Percentiles rank a stretch among this genome's conserved stretches.
Conservation (phyloP, 768 basidiomycete genomes). For the Filobasidium wieringae region DNA sequence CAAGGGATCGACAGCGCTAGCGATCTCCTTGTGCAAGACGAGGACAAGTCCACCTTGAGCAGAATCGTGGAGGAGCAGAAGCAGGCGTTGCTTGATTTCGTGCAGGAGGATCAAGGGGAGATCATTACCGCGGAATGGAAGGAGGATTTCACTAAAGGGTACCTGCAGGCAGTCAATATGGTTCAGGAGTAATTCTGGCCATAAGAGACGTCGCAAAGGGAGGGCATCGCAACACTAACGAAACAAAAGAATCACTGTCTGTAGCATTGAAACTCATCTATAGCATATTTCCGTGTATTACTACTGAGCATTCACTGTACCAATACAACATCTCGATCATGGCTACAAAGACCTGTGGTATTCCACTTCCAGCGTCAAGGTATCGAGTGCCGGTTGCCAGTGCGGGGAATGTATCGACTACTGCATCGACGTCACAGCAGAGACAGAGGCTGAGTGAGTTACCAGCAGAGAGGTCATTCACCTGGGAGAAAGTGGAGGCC, state of each 20-base stretch:
- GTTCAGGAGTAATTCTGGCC: not conserved
- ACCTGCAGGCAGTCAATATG: not conserved
- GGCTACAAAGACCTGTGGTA: too few species aligned
- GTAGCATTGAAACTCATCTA: too few species aligned
- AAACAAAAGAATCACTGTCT: not conserved
- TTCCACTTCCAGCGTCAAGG: too few species aligned
- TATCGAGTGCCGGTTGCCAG: too few species aligned
- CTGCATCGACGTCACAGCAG: too few species aligned
- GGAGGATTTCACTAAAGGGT: not conserved
- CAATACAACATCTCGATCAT: too few species aligned
- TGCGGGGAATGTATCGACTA: too few species aligned
- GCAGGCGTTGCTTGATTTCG: slow-evolving; percentile 1
- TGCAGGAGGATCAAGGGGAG: not conserved
- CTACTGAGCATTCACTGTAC: too few species aligned
- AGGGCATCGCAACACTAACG: not conserved
- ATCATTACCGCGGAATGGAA: not conserved
- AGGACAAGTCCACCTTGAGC: not conserved
- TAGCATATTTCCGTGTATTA: too few species aligned
- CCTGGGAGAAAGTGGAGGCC: too few species aligned
- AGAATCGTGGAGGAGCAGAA: slow-evolving; percentile 4
- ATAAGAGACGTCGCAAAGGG: not conserved
- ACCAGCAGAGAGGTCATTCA: too few species aligned
- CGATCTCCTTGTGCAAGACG: not conserved
- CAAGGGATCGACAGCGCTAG: not conserved
- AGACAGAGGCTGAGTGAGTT: too few species aligned